Base-by-base conservation (phyloP, 1,139 yeast genomes). In the Kodamaea derodonti region DNA sequence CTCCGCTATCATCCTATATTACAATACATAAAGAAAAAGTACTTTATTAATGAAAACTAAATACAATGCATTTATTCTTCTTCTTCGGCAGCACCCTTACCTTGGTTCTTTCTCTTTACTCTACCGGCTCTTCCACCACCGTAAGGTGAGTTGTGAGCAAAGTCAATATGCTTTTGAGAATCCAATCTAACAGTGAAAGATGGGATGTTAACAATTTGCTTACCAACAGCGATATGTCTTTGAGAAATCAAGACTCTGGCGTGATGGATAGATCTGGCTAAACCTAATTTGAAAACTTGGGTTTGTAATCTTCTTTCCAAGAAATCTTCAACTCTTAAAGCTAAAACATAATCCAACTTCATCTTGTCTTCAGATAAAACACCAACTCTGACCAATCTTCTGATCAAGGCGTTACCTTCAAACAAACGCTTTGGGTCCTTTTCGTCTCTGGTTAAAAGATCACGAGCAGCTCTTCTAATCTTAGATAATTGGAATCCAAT, bases 61-160 rank as follows among this genome's bases (percentile, higher is more conserved):
- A 35, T 40, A 34, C 40, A 38, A 31, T 30, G 27, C 30, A 60
- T 60, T 62, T 74, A 77, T 48, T 67, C 75, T 48, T 67, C 75
- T 58, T 75, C 94, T 54, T 69, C 92, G 48, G 65, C 86, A 47
- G 66, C 92, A 56, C 67, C 80, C 69, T 78, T 81, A 67, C 74
- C 81, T 69, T 83, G 85, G 81, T 84, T 80, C 78, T 80, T 90
- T 86, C 98, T 88, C 84, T 94, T 94, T 64, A 87, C 95, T 82
- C 98, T 94, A 72, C 99, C 99, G 60, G 98, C 94, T 80, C 98
- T 92, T 60, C 97, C 98, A 78, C 98, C 98, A 71, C 98, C 98
- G 87, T 86, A 92, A 73, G 99, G 98, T 55, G 98, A 92, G 72
- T 86, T 87, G 69, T 90, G 84, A 62, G 98, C 95, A 61, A 92